Evolutionary conservation across 1,284 basidiomycete genomes (phyloP).

Genomic region (Ustilago cynodontis): DNA sequence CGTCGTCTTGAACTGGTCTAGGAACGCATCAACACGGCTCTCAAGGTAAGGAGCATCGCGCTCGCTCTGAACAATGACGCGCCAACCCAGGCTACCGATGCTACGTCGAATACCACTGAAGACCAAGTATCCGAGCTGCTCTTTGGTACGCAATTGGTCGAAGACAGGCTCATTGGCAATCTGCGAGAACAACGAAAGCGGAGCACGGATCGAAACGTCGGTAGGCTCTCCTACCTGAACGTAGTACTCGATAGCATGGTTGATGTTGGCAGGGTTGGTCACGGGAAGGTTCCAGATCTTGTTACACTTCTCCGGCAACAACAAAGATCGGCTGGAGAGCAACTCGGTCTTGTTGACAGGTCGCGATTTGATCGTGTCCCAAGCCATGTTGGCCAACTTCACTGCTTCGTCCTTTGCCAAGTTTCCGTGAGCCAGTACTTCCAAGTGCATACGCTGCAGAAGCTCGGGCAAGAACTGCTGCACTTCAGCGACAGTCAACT

Average conservation of each 20-base stretch:
- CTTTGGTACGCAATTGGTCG: slow-evolving; percentile 91
- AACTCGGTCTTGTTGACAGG: slow-evolving; percentile 66
- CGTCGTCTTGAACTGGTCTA: slow-evolving; percentile 77
- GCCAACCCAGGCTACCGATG: slow-evolving; percentile 79
- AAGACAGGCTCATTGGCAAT: slow-evolving; percentile 83
- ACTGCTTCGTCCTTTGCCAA: slow-evolving; percentile 85
- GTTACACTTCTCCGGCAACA: slow-evolving; percentile 76
- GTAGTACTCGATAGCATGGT: slow-evolving; percentile 75
- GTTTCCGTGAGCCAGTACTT: slow-evolving; percentile 88
- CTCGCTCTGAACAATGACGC: slow-evolving; percentile 93
- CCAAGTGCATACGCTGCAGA: slow-evolving; percentile 79
- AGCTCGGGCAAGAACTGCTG: slow-evolving; percentile 78
- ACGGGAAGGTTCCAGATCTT: slow-evolving; percentile 78
- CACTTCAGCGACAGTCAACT: slow-evolving; percentile 80
- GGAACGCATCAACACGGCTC: slow-evolving; percentile 86
- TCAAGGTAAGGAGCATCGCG: slow-evolving; percentile 86
- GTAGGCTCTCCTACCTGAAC: slow-evolving; percentile 64
- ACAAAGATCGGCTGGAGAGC: slow-evolving; percentile 54
- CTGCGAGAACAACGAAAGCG: slow-evolving; percentile 64
- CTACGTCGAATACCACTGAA: slow-evolving; percentile 59
- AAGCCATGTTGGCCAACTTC: slow-evolving; percentile 79
- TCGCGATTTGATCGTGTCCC: slow-evolving; percentile 77
- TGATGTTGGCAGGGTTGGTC: slow-evolving; percentile 88
- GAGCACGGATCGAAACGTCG: slow-evolving; percentile 57
- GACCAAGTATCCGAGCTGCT: slow-evolving; percentile 88